Conservation (phyloP, 345 rosid genomes). For the Acer negundo region DNA sequence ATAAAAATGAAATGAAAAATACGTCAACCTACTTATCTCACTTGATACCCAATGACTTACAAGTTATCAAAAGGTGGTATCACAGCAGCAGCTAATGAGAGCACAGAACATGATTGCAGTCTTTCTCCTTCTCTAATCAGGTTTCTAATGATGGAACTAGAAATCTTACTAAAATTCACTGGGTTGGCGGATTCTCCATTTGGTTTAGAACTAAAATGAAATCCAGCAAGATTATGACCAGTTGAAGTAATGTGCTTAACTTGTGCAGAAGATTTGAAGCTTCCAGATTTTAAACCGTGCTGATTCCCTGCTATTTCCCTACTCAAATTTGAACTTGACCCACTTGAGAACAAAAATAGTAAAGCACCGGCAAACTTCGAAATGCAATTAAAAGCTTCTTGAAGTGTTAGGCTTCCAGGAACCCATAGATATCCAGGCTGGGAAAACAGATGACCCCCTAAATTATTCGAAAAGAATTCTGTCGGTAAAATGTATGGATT, state of each 20-base stretch:
- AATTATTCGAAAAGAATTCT: conserved; percentile 42
- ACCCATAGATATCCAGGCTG: conserved; percentile 39
- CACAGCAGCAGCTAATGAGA: conserved; percentile 67
- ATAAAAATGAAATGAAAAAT: neutral
- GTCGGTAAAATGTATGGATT: conserved; percentile 47
- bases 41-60: conserved; percentile 46
- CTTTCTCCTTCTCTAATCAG: conserved; percentile 61
- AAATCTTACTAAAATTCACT: conserved; percentile 40
- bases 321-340: conserved; percentile 47
- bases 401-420: conserved; percentile 50
- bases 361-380: conserved; percentile 65
- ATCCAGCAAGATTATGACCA: conserved; percentile 32
- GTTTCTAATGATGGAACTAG: conserved; percentile 46
- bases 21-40: neutral
- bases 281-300: conserved; percentile 31
- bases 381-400: conserved; percentile 60
- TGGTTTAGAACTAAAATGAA: conserved; percentile 31
- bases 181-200: conserved; percentile 33
- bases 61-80: conserved; percentile 58
- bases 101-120: conserved; percentile 52
- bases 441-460: conserved; percentile 45
- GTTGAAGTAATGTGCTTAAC: conserved; percentile 38
- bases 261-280: conserved; percentile 32
- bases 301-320: conserved; percentile 41
- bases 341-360: conserved; percentile 52